Conservation (phyloP, 257 asterid species). For the Eustoma russellianum region DNA sequence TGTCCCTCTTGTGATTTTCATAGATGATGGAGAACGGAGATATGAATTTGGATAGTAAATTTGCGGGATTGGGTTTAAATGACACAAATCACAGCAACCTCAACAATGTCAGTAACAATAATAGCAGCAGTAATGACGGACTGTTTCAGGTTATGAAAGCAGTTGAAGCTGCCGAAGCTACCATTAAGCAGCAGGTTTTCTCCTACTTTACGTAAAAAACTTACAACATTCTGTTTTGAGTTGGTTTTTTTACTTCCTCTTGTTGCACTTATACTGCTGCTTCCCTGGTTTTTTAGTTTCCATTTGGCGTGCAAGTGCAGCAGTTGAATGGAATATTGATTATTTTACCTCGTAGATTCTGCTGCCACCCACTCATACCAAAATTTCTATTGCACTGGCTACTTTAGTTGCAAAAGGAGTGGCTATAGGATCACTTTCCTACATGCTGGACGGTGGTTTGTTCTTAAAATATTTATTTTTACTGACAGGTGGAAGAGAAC, state of each 20-base stretch:
- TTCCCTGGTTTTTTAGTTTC: neutral
- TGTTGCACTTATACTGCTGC: neutral
- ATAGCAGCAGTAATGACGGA: slow-evolving; percentile 44
- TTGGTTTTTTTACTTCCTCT: neutral
- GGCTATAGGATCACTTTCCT: neutral
- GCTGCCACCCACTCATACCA: too few species aligned
- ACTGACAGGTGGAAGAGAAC: slow-evolving; percentile 84
- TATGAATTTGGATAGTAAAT: slow-evolving; percentile 36
- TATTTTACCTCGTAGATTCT: neutral
- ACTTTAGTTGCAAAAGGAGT: neutral
- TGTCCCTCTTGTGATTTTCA: neutral
- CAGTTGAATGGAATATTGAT: neutral
- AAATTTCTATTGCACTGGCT: neutral
- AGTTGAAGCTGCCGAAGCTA: slow-evolving; percentile 91
- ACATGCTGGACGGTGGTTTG: neutral
- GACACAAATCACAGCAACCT: slow-evolving; percentile 32
- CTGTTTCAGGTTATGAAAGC: slow-evolving; percentile 89
- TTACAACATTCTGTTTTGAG: neutral
- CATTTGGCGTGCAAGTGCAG: neutral
- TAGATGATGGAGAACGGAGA: slow-evolving; percentile 82
- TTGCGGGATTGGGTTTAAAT: slow-evolving; percentile 44
- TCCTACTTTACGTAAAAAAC: slow-evolving; percentile 1
- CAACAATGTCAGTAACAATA: slow-evolving; percentile 8
- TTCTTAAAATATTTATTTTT: slow-evolving; percentile 5
- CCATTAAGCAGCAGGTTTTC: slow-evolving; percentile 81